A percentile compares a stretch with the other conserved stretches of the same genome.
phyloP scores from a whole-genome alignment of 208 protist genomes.

The Leishmania aethiopica region DNA sequence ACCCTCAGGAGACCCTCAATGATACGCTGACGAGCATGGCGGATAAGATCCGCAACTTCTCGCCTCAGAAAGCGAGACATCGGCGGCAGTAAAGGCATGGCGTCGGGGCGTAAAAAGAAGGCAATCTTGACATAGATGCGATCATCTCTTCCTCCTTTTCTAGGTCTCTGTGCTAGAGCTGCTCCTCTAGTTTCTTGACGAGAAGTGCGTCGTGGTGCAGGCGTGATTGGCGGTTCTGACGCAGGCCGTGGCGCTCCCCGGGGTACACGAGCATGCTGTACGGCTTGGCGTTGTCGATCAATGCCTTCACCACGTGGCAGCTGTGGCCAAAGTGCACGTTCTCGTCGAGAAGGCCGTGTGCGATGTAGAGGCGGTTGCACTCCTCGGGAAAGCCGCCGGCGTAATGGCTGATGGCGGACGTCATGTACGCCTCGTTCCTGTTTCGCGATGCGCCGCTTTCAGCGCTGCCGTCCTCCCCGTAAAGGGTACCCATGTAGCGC shows the following conservation, averaged over 20 bases:
- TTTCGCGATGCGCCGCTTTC: background rate
- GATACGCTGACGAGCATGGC: background rate
- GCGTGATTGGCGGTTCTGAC: constrained; percentile 68
- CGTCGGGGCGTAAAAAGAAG: background rate
- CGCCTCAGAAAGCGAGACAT: too few species aligned
- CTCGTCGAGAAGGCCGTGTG: constrained; percentile 94
- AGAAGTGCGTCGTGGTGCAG: constrained; percentile 77
- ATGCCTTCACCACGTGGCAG: constrained; percentile 64
- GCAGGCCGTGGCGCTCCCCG: constrained; percentile 86
- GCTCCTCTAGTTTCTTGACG: constrained; percentile 67
- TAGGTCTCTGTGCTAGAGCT: constrained; percentile 32
- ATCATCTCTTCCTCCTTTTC: background rate
- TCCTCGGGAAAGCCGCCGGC: constrained; percentile 81
- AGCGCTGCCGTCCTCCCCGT: constrained; percentile 22
- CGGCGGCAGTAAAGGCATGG: too few species aligned
- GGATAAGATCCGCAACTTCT: background rate
- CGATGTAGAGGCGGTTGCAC: constrained; percentile 87
- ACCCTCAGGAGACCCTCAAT: constrained; percentile 2
- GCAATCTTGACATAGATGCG: too few species aligned
- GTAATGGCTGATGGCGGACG: constrained; percentile 61
- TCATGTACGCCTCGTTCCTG: constrained; percentile 61
- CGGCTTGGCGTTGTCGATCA: constrained; percentile 86
- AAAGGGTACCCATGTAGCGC: constrained; percentile 86
- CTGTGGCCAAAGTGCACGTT: constrained; percentile 94
- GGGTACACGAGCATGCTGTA: constrained; percentile 88